Evolutionary conservation across 1,284 basidiomycete genomes (phyloP).

Genomic region (Ustilago shanxiensis): DNA sequence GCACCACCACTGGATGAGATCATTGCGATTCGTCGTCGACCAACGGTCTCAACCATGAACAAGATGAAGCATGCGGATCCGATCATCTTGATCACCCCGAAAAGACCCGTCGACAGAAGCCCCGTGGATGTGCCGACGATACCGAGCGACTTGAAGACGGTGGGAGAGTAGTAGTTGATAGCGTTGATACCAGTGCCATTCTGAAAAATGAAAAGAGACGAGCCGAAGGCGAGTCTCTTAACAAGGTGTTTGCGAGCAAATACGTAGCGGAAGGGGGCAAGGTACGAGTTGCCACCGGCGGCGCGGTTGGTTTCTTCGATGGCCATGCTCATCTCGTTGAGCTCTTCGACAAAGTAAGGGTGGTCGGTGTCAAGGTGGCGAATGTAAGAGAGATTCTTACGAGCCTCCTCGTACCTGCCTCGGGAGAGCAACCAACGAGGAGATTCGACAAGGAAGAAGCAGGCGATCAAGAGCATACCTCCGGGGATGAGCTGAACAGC

Average conservation of each 20-base stretch:
- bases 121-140: conserved; percentile 72
- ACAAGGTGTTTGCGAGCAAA: conserved; percentile 30
- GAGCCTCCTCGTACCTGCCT: conserved; percentile 67
- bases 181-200: conserved; percentile 64
- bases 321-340: conserved; percentile 22
- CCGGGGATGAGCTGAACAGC: conserved; percentile 75
- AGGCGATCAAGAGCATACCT: conserved; percentile 69
- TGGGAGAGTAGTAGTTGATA: conserved; percentile 71
- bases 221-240: conserved; percentile 17
- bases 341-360: conserved; percentile 56
- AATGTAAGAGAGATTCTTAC: conserved; percentile 56
- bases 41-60: conserved; percentile 76
- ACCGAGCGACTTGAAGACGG: conserved; percentile 74
- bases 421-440: conserved; percentile 77
- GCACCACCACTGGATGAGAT: conserved; percentile 67
- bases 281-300: conserved; percentile 36
- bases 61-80: conserved; percentile 78
- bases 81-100: conserved; percentile 82
- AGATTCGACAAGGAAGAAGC: conserved; percentile 74
- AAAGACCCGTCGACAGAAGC: conserved; percentile 81
- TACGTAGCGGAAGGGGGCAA: conserved; percentile 52
- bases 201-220: conserved; percentile 31
- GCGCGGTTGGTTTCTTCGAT: conserved; percentile 15
- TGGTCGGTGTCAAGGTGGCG: conserved; percentile 59
- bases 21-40: conserved; percentile 73